A percentile compares a stretch with the other conserved stretches of the same genome.
These are phyloP conservation scores for Iris macrosiphon DNA, from an alignment of 106 monocot species.

Conservation along the genomic window DNA sequence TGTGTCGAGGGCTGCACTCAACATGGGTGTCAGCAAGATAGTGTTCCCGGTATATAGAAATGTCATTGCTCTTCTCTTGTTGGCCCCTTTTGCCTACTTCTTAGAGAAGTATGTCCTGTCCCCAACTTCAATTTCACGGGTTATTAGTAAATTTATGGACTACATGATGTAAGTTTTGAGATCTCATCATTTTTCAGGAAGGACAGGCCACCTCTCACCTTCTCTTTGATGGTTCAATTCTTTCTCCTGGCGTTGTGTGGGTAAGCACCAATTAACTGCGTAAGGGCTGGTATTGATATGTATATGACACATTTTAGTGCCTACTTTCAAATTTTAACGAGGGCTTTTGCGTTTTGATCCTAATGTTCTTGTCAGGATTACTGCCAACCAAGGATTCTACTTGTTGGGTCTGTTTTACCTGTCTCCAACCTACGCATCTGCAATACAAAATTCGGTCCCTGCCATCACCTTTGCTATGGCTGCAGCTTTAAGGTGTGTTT, in stretches of 20 bases:
- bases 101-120: conserved; percentile 57
- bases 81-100: conserved; percentile 79
- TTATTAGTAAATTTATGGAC: no score
- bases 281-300: no score
- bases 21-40: conserved; percentile 88
- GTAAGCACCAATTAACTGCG: conserved; percentile 19
- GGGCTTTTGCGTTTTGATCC: no score
- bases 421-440: conserved; percentile 87
- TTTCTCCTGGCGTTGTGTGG: conserved; percentile 68
- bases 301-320: no score
- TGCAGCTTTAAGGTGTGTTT: conserved; percentile 52
- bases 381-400: conserved; percentile 89
- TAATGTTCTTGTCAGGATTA: conserved; percentile 73
- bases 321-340: no score
- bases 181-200: conserved; percentile 34
- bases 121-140: no score
- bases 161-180: no score
- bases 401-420: conserved; percentile 67
- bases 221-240: conserved; percentile 46
- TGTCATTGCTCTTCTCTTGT: conserved; percentile 49
- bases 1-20: conserved; percentile 67
- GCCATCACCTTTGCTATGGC: conserved; percentile 85
- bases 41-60: conserved; percentile 74
- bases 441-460: conserved; percentile 72
- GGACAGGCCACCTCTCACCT: conserved; percentile 61